Percentiles rank a stretch among this genome's conserved stretches.
Conservation (phyloP, 2,329 filamentous ascomycete species). For the Curvularia sp. region DNA sequence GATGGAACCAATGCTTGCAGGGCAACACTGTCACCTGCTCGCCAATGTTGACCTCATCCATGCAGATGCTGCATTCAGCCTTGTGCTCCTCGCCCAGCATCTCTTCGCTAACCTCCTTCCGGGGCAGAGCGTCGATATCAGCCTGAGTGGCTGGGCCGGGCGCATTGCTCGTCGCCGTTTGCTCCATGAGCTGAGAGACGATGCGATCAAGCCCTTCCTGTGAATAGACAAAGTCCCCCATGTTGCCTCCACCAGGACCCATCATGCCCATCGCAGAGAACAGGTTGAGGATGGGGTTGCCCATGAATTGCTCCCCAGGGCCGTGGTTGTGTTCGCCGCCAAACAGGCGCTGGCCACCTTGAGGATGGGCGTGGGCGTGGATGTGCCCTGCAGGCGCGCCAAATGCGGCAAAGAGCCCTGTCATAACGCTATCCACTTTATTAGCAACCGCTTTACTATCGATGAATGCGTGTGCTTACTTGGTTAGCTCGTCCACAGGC, state of each 20-base stretch:
- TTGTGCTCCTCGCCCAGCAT: conserved; percentile 73
- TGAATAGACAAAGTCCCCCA: conserved; percentile 85
- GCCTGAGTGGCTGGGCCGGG: conserved; percentile 79
- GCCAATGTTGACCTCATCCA: conserved; percentile 78
- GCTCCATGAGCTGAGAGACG: conserved; percentile 86
- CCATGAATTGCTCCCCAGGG: conserved; percentile 14
- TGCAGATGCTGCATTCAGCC: conserved; percentile 92
- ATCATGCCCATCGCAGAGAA: conserved; percentile 48
- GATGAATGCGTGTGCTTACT: conserved; percentile 52
- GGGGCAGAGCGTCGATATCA: conserved; percentile 76
- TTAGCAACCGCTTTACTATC: conserved; percentile 23
- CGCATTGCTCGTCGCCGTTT: conserved; percentile 76
- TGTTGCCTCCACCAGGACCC: conserved; percentile 47
- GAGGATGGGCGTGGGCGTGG: conserved; percentile 20
- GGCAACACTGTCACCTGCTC: conserved; percentile 79
- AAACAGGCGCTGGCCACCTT: conserved; percentile 16
- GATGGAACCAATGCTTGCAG: conserved; percentile 94
- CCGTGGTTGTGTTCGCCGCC: conserved; percentile 17
- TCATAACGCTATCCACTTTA: conserved; percentile 36
- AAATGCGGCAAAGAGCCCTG: conserved; percentile 45
- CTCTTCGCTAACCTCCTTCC: conserved; percentile 71
- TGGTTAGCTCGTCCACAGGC: conserved; percentile 56
- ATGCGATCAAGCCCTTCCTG: conserved; percentile 91
- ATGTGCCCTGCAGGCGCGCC: conserved; percentile 35
- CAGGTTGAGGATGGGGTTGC: conserved; percentile 55